Evolutionary conservation across 1,284 basidiomycete genomes (phyloP), one percentile per base, ranked within the genome.

Genomic region (Boletus smithii): DNA sequence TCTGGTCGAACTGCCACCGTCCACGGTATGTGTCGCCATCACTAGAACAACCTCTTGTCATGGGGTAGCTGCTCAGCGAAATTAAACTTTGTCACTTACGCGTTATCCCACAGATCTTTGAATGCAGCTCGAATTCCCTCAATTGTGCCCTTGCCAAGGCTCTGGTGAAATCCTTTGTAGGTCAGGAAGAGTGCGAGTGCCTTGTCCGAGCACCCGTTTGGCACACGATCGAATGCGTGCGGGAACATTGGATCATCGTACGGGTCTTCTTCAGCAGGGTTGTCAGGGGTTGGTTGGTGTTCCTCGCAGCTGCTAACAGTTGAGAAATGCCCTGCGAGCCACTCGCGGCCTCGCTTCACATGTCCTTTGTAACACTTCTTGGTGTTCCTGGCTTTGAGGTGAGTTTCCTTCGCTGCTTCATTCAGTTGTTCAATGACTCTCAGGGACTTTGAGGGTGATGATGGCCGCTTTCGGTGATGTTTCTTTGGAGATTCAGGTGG

Each of bases 101-200:
- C 23, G 8, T 18, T 9, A 4, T 51, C 43, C 43, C 49, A 51
- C 22, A 51, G 10, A 9, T 51, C 42, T 16, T 51, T 51, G 26
- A 51, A 51, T 3, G 30, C 34, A 1, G 34, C 50, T 3, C 8
- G 8, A 0, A 52, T 27, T 1, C 39, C 49, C 10, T 51, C 35
- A 0, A 51, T 9, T 2, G 35, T 46, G 1, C 14, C n/a, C 5
- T 17, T 51, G 1, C 40, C 4, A 0, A 51, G 50, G 8, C 14
- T 11, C n/a, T 46, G 24, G 13, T 51, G 22, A 23, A 51, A 41
- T 1, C 40, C 29, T 20, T 41, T 41, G 40, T 16, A 41, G 13
- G 40, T 32, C n/a, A 41, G 5, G 9, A 41, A 31, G 4, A 41
- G 5, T 1, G 29, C 10, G 5, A 41, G 30, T 3, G 13, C 39